Evolutionary conservation across 768 basidiomycete species (phyloP).

Genomic region (Phallus indusiatus): DNA sequence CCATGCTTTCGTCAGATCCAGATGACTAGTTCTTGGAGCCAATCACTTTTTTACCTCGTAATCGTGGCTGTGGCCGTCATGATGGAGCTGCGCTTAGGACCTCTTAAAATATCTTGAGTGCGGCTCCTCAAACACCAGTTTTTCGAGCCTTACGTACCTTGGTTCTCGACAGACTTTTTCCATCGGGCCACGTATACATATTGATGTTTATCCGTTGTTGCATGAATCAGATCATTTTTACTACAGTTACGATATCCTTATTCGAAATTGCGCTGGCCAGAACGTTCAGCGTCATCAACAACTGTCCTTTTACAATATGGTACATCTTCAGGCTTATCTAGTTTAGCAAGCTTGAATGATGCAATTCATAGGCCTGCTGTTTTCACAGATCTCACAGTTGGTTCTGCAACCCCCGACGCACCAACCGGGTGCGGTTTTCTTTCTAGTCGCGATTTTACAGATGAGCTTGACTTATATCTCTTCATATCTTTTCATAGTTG

Average conservation of each 20-base stretch:
- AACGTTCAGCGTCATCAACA: conserved; percentile 52
- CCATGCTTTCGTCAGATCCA: too few relatives aligned
- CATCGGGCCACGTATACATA: too few relatives aligned
- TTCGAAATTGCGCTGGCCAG: conserved; percentile 24
- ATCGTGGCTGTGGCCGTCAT: too few relatives aligned
- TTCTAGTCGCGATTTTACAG: not conserved
- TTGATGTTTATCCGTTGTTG: not conserved
- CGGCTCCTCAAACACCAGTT: too few relatives aligned
- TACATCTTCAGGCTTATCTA: conserved; percentile 18
- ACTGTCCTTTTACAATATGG: conserved; percentile 64
- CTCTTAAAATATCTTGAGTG: too few relatives aligned
- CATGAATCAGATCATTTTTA: not conserved
- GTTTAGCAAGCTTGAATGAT: not conserved
- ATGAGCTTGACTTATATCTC: not conserved
- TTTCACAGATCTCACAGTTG: conserved; percentile 51
- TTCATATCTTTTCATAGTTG: conserved; percentile 20
- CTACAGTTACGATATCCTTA: not conserved
- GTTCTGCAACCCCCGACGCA: conserved; percentile 32
- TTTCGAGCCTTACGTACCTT: too few relatives aligned
- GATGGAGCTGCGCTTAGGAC: too few relatives aligned
- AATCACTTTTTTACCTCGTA: too few relatives aligned
- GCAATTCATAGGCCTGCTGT: conserved; percentile 35
- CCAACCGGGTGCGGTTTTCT: conserved; percentile 33
- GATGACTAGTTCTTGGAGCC: too few relatives aligned
- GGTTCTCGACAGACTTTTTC: too few relatives aligned